Base-by-base conservation (phyloP, 257 asterid genomes). In the Capsicum pubescens region DNA sequence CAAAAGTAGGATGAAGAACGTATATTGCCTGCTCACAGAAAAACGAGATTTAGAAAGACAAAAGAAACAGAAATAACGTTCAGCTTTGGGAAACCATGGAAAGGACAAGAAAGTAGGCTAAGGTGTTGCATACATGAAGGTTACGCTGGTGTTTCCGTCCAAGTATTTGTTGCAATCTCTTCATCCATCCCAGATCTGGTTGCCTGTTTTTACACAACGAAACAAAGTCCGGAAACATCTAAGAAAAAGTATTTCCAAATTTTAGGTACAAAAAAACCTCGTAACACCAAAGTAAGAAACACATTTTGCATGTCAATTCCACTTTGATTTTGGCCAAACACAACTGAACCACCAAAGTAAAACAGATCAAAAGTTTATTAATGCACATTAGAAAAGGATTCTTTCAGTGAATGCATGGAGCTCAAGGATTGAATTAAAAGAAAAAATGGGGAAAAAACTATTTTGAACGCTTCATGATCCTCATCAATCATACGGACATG, bases 101-200 rank as follows among this genome's bases (percentile, higher is more conserved):
- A 42, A 52, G 70, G 26, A 4, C 50, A 2, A 26, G 63, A 54
- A 54, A 55, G 82, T 21, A 3, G 72, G n/a, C 17, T 36, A 79
- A 26, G 80, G 46, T 63, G 81, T 36, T 78, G 76, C 94, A 48
- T 91, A 95, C 99, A 86, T 95, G 98, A 88, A 97, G 97, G 88
- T 97, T 97, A 67, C 91, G 94, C 90, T 93, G 98, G 92, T 95
- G 99, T 82, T 95, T 97, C 88, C 95, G 94, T 76, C 99, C 99
- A 86, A 97, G 97, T 84, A 97, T 97, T 87, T 97, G 97, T 86
- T 97, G 94, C 87, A 97, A 79, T 89, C 93, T 91, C 89, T 91
- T 93, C 93, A 97, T 92, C 98, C 98, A 97, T 68, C 99, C 99
- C 36, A 97, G 88, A 87, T 95, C 99, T 32, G 99, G 99, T 87